Base-by-base conservation (phyloP, 2,329 filamentous ascomycete species). In the Graphilbum ipis-grandicollis region DNA sequence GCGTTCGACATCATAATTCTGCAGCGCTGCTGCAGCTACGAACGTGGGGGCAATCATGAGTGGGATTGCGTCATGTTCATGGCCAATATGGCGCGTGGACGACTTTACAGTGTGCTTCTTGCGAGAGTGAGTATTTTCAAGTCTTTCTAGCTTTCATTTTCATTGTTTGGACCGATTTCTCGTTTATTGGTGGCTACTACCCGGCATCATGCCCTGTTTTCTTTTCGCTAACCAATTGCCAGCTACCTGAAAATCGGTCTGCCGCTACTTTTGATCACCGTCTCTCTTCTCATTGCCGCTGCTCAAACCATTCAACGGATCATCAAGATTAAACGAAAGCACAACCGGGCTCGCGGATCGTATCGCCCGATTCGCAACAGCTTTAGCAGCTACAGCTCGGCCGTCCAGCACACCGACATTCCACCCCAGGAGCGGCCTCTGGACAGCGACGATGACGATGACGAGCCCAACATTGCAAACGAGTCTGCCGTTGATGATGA, bases 211-310 rank as follows among this genome's bases (percentile, higher is more conserved):
- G 4, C 31, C n/a, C 23, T 10, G 7, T 32, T 13, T 32, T 10
- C 12, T 28, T 35, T n/a, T n/a, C n/a, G n/a, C n/a, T n/a, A n/a
- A 29, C 19, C 7, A 15, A 21, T 17, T 26, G 9, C 23, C 53
- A 88, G 82, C 55, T 86, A 81, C 55, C 69, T 93, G 37, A 77
- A 82, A 56, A 73, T 82, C 42, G 63, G 93, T 33, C 66, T 96
- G 38, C 90, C 90, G 38, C 62, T 90, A 42, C 59, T 76, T 42
- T 65, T 79, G 40, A 71, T 85, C 55, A 67, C 59, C 43, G 47
- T 79, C 19, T 96, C 90, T 7, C 54, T 86, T 45, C 52, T 80
- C 36, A 65, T 75, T 46, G 68, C 93, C 39, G 47, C 67, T 40
- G 52, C 67, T 47, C 72, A 77, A 50, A 60, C 67, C 47, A 54